Evolutionary conservation across 2,329 filamentous ascomycete genomes (phyloP).

Genomic region (Penicillium griseofulvum): DNA sequence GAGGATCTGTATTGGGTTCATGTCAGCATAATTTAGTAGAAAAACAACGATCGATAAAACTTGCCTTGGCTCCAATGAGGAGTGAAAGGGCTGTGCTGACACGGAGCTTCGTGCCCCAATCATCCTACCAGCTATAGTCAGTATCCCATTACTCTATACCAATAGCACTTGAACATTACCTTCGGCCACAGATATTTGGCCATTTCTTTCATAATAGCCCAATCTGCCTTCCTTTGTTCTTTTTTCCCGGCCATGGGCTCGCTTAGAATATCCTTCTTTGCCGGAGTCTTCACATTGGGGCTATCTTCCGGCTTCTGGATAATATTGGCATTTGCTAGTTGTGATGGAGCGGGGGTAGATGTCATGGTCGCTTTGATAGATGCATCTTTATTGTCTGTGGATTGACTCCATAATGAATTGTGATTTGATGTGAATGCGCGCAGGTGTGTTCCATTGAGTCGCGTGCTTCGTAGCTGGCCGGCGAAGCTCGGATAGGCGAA

Average conservation of each 20-base stretch:
- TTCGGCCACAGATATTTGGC: conserved; percentile 94
- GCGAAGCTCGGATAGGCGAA: conserved; percentile 25
- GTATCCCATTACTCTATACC: conserved; percentile 19
- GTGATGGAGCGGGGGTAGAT: conserved; percentile 16
- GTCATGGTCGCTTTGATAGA: conserved; percentile 11
- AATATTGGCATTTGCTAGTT: conserved; percentile 19
- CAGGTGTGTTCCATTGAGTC: conserved; percentile 26
- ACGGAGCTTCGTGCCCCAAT: conserved; percentile 75
- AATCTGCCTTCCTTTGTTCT: conserved; percentile 93
- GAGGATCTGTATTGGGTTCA: conserved; percentile 55
- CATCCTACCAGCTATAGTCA: conserved; percentile 51
- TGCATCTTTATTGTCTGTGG: conserved; percentile 15
- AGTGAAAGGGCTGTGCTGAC: conserved; percentile 81
- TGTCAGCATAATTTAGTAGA: conserved; percentile 14
- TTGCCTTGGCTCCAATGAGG: conserved; percentile 80
- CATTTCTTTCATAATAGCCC: conserved; percentile 99
- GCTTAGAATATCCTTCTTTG: conserved; percentile 59
- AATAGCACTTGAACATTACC: conserved; percentile 32
- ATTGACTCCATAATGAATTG: conserved; percentile 23
- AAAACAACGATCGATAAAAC: not conserved
- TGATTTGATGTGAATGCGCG: conserved; percentile 31
- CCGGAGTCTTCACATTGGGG: conserved; percentile 27
- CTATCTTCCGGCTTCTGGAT: conserved; percentile 21
- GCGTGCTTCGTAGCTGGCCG: conserved; percentile 24
- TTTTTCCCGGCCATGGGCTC: conserved; percentile 67